phyloP scores from a whole-genome alignment of 1,139 yeast genomes.

The Pichia inconspicua region DNA sequence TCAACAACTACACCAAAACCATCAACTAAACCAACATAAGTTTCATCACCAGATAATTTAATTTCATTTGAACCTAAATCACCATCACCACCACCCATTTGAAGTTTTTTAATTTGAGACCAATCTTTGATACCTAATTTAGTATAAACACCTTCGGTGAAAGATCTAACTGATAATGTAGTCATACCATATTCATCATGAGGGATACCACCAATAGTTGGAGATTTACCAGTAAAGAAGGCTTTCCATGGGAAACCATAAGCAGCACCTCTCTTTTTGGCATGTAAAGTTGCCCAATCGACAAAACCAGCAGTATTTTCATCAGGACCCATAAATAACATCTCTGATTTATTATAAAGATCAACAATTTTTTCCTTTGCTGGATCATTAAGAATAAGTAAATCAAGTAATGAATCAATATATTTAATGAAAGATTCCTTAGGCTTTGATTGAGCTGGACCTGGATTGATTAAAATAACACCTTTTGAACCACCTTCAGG shows the following conservation, averaged over 20 bases:
- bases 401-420: constrained; percentile 82
- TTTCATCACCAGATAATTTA: constrained; percentile 68
- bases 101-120: constrained; percentile 62
- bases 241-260: constrained; percentile 99
- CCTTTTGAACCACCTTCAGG: constrained; percentile 99
- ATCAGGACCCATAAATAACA: constrained; percentile 94
- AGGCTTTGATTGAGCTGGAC: constrained; percentile 74
- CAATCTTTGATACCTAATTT: constrained; percentile 55
- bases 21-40: constrained; percentile 83
- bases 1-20: constrained; percentile 95
- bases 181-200: constrained; percentile 99
- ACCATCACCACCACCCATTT: constrained; percentile 99
- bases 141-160: constrained; percentile 81
- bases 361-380: constrained; percentile 83
- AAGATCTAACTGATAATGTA: constrained; percentile 86
- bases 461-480: constrained; percentile 78
- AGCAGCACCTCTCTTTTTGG: constrained; percentile 78
- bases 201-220: constrained; percentile 91
- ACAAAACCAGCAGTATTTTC: constrained; percentile 95
- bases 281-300: constrained; percentile 98
- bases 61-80: constrained; percentile 96
- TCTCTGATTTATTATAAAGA: constrained; percentile 75
- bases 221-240: constrained; percentile 93
- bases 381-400: constrained; percentile 56
- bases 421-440: constrained; percentile 87